Evolutionary conservation across 306 rosid genomes (phyloP).

Genomic region (Prunus persica): DNA sequence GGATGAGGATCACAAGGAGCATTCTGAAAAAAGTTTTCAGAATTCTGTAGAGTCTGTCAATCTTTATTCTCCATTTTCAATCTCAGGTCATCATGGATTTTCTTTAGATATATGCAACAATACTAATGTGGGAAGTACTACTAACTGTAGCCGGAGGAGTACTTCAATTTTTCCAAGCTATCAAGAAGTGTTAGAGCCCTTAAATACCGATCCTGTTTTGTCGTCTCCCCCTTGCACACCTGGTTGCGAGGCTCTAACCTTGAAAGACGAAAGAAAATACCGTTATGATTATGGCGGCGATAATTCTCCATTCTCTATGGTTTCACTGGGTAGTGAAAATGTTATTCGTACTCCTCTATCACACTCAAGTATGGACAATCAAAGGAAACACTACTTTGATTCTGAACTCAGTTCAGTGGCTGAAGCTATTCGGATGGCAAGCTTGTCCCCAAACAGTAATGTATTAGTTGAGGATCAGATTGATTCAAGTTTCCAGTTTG

Average conservation of each 20-base stretch:
- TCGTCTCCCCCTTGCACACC: conserved; percentile 42
- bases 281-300: conserved; percentile 30
- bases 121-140: conserved; percentile 22
- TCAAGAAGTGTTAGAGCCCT: conserved; percentile 46
- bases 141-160: conserved; percentile 20
- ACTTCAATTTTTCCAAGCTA: conserved; percentile 39
- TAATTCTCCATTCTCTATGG: conserved; percentile 61
- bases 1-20: conserved; percentile 32
- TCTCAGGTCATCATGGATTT: conserved; percentile 32
- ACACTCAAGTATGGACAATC: conserved; percentile 47
- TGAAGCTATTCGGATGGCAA: conserved; percentile 38
- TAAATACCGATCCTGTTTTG: conserved; percentile 24
- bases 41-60: conserved; percentile 34
- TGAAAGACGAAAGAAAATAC: conserved; percentile 24
- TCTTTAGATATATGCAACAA: conserved; percentile 30
- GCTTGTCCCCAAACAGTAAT: conserved; percentile 32
- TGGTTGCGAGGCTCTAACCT: conserved; percentile 23
- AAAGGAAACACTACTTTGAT: conserved; percentile 30
- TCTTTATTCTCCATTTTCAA: conserved; percentile 39
- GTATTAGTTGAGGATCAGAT: conserved; percentile 36
- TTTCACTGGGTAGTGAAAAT: conserved; percentile 60
- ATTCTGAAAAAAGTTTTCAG: conserved; percentile 30
- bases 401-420: conserved; percentile 34
- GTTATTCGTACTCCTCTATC: conserved; percentile 78
- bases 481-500: conserved; percentile 75